A percentile compares a stretch with the other conserved stretches of the same genome.
Evolutionary conservation across 73 alveolate genomes (phyloP).

Genomic region (Paramecium biaurelia): DNA sequence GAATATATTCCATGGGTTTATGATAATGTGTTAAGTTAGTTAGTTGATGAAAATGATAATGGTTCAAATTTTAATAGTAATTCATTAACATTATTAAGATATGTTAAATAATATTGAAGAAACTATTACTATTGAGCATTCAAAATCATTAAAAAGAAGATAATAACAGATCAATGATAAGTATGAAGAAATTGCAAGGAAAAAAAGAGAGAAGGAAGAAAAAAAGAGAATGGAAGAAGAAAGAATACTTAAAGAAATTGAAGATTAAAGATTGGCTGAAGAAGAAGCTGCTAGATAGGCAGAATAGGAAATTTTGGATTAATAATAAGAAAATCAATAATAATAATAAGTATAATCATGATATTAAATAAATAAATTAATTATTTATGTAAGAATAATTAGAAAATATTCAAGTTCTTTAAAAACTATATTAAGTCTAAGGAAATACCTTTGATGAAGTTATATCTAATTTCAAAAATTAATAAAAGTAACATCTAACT

Average conservation of each 20-base stretch:
- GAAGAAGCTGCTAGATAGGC: not conserved
- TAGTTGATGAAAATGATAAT: not conserved
- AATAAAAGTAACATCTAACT: not conserved
- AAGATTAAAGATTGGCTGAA: not conserved
- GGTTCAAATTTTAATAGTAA: not conserved
- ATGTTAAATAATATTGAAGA: not conserved
- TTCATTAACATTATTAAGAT: not conserved
- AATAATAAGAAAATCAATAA: not conserved
- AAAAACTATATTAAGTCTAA: slow-evolving; percentile 8
- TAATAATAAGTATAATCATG: not conserved
- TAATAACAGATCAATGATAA: not conserved
- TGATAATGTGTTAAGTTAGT: not conserved
- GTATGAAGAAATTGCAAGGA: not conserved
- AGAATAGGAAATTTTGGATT: not conserved
- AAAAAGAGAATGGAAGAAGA: not conserved
- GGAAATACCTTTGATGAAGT: not conserved
- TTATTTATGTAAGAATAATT: not conserved
- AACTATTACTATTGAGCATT: not conserved
- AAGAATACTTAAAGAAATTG: slow-evolving; percentile 1
- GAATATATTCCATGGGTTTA: slow-evolving; percentile 56
- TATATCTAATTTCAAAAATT: not conserved
- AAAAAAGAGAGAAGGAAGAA: slow-evolving; percentile 19
- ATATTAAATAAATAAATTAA: not conserved
- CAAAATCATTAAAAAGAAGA: not conserved
- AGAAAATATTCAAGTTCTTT: not conserved